Evolutionary conservation across 768 basidiomycete species (phyloP), one percentile per base, ranked within the genome.

Genomic region (Suillus variegatus): DNA sequence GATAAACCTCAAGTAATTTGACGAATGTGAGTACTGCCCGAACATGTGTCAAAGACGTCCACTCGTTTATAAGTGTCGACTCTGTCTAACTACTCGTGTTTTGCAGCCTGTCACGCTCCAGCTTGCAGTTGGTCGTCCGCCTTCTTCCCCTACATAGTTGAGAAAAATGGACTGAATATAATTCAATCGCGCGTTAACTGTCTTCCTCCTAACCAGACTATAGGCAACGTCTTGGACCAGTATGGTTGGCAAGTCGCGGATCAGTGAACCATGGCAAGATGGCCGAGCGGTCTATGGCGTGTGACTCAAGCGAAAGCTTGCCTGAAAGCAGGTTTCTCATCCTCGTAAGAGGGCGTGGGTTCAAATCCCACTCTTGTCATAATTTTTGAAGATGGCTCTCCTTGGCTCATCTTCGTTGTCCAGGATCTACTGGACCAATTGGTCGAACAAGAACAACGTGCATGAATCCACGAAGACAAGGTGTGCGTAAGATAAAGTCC

Each of bases 201-300:
- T 43, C 16, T 18, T 16, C 36, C 10, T 36, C 10, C 36, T 36
- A 38, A 4, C 6, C 4, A 32, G 32, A 32, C 1, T 32, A 32
- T 32, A 32, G 32, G 32, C 32, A 32, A 32, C 6, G 22, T 25
- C 7, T 3, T 10, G 6, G 22, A 2, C 25, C 16, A 51, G 3
- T 25, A 25, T 7, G 32, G 32, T 6, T 32, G 32, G 32, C 32
- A 32, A 32, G 32, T 32, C 32, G 32, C 32, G 6, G 6, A 32
- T 4, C 4, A 7, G 6, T 32, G 6, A 32, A 32, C 32, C 32
- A 32, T 38, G 82, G 82, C 82, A 83, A 83, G 81, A 84, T 85
- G 84, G 83, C 84, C 84, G 83, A 84, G 84, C 81, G 84, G 83
- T 84, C 83, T 78, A 84, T 82, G 84, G 83, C 83, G 83, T 84